A percentile compares a stretch with the other conserved stretches of the same genome.
phyloP scores from a whole-genome alignment of 306 rosid genomes.

The Vachellia pachyceras region DNA sequence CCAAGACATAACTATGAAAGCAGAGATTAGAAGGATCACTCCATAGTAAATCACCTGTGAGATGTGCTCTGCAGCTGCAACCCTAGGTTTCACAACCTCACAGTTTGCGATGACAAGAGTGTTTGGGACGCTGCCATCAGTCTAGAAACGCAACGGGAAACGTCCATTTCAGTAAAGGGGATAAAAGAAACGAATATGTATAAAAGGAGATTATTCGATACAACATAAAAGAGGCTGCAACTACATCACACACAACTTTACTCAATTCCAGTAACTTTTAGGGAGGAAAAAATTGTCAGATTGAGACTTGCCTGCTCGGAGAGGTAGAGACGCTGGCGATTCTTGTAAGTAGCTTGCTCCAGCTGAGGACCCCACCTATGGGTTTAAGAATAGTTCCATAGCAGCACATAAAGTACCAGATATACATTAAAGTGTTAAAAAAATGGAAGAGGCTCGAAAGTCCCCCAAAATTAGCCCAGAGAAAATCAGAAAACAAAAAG shows the following conservation, averaged over 20 bases:
- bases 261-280: background rate
- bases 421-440: background rate
- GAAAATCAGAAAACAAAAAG: background rate
- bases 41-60: constrained; percentile 69
- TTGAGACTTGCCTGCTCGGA: constrained; percentile 62
- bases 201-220: background rate
- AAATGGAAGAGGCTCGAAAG: background rate
- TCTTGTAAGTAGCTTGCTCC: constrained; percentile 82
- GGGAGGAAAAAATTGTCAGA: background rate
- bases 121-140: constrained; percentile 98
- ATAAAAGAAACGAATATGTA: background rate
- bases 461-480: background rate
- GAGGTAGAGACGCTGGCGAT: constrained; percentile 80
- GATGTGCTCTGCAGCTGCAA: constrained; percentile 99
- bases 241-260: background rate
- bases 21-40: constrained; percentile 16
- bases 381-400: constrained; percentile 1
- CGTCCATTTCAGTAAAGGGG: background rate
- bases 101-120: constrained; percentile 98
- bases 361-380: constrained; percentile 86
- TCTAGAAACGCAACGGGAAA: constrained; percentile 48
- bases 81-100: constrained; percentile 97
- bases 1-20: background rate
- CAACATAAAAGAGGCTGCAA: background rate
- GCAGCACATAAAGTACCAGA: background rate